These are phyloP conservation scores for Suillus fuscotomentosus DNA, from an alignment of 768 basidiomycete genomes.

Conservation along the genomic window DNA sequence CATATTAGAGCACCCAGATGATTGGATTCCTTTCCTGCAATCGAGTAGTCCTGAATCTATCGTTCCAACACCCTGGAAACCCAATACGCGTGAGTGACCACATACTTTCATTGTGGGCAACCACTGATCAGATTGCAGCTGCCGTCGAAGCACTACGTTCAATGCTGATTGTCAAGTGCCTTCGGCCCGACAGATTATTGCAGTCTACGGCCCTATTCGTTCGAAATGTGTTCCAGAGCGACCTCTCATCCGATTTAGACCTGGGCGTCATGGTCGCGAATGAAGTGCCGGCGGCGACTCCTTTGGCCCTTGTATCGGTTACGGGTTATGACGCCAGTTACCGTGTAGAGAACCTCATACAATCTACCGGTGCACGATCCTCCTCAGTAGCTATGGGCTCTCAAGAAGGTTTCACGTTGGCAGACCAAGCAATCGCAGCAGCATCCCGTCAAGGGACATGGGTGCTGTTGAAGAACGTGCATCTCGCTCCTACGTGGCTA, in stretches of 20 bases:
- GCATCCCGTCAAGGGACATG: slow-evolving; percentile 93
- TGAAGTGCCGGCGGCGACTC: slow-evolving; percentile 79
- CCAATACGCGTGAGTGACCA: slow-evolving; percentile 64
- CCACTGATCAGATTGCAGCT: slow-evolving; percentile 40
- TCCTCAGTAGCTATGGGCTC: slow-evolving; percentile 97
- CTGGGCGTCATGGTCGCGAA: slow-evolving; percentile 73
- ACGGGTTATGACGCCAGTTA: slow-evolving; percentile 99
- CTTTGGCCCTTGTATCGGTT: slow-evolving; percentile 89
- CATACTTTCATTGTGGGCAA: neutral
- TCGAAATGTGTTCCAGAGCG: slow-evolving; percentile 71
- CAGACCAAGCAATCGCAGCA: slow-evolving; percentile 92
- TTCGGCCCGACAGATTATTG: slow-evolving; percentile 89
- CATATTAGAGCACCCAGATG: slow-evolving; percentile 56
- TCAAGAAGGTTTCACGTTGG: slow-evolving; percentile 93
- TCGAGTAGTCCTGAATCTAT: slow-evolving; percentile 62
- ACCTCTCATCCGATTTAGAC: slow-evolving; percentile 79
- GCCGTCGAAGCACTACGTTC: slow-evolving; percentile 73
- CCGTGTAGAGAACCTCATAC: slow-evolving; percentile 84
- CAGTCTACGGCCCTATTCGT: slow-evolving; percentile 81
- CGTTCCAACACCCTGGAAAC: slow-evolving; percentile 80
- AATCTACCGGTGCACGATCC: slow-evolving; percentile 73
- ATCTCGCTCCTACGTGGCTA: slow-evolving; percentile 94
- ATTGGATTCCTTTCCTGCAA: slow-evolving; percentile 73
- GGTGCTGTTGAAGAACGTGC: slow-evolving; percentile 97
- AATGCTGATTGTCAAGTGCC: slow-evolving; percentile 81